Base-by-base conservation (phyloP, 2,329 filamentous ascomycete species). In the Fusarium ramigenum region DNA sequence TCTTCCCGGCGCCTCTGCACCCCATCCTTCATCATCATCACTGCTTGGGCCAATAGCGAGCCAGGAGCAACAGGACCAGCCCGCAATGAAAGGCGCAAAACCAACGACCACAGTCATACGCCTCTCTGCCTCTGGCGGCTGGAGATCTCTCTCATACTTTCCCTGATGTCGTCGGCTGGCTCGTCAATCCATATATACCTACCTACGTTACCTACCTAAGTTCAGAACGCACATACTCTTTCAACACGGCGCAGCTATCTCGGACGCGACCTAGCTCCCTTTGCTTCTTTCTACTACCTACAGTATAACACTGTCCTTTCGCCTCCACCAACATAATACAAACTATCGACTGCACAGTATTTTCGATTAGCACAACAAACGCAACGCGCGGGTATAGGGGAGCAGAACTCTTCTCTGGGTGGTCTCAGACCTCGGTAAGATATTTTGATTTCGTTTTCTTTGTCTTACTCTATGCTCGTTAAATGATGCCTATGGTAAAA, bases 401-500 rank as follows among this genome's bases (percentile, higher is more conserved):
- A 50, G 42, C 49, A 60, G 63, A 47, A 58, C 36, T 32, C 37
- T 16, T 32, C 36, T 34, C 28, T 63, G 59, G 49, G 36, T 46
- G 59, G 50, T 58, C 42, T 50, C 67, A 49, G 43, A 46, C 30
- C 37, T 65, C 23, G 66, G 76, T 77, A 75, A 50, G 75, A 74
- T 25, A 30, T 18, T n/a, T 25, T 43, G 18, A 44, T 54, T 61
- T 50, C 46, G 42, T 40, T 65, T 34, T 28, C 28, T 23, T 44
- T 19, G n/a, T 30, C 34, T 46, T 39, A 14, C 39, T 43, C 21
- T 50, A 16, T 19, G 25, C 30, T 28, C 60, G 71, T 80, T 79
- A 75, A 78, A 85, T 88, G 89, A 90, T 90, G 87, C 86, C 79
- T 70, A 81, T 89, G 89, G 89, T 90, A 91, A 91, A 91, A 90